Evolutionary conservation across 495 filamentous ascomycete genomes (phyloP).

Genomic region (Xylaria intraflava): DNA sequence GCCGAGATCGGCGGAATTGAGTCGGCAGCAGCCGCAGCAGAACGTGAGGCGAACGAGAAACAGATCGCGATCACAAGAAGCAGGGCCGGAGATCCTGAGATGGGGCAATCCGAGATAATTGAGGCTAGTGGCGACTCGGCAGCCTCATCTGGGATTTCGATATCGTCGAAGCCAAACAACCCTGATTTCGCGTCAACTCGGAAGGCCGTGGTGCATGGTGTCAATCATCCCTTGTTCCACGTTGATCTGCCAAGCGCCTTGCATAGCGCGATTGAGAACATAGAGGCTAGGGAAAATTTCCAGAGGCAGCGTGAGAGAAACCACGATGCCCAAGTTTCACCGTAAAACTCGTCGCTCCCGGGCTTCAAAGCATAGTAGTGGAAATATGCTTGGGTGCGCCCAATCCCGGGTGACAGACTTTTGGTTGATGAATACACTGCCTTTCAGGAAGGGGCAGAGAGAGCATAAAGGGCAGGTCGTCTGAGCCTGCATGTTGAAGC

Average conservation of each 20-base stretch:
- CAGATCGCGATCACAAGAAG: constrained; percentile 43
- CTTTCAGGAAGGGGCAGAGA: not conserved
- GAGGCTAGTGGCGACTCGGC: constrained; percentile 29
- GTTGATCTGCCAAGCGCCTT: constrained; percentile 87
- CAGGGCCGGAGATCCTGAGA: constrained; percentile 53
- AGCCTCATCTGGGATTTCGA: constrained; percentile 15
- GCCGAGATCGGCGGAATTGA: constrained; percentile 73
- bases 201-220: constrained; percentile 58
- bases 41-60: constrained; percentile 54
- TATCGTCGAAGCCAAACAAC: constrained; percentile 13
- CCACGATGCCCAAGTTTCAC: not conserved
- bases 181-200: constrained; percentile 8
- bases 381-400: not conserved
- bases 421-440: not conserved
- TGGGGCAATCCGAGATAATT: constrained; percentile 2
- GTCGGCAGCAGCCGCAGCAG: constrained; percentile 54
- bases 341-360: not conserved
- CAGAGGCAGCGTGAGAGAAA: not conserved
- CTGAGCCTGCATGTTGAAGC: not conserved
- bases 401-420: not conserved
- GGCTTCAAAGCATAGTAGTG: not conserved
- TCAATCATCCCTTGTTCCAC: constrained; percentile 91
- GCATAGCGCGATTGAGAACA: constrained; percentile 80
- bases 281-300: constrained; percentile 43
- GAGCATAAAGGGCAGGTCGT: not conserved